These are phyloP conservation scores for Wilhelminamyces savonicus DNA, from an alignment of 805 yeast genomes.

Conservation along the genomic window DNA sequence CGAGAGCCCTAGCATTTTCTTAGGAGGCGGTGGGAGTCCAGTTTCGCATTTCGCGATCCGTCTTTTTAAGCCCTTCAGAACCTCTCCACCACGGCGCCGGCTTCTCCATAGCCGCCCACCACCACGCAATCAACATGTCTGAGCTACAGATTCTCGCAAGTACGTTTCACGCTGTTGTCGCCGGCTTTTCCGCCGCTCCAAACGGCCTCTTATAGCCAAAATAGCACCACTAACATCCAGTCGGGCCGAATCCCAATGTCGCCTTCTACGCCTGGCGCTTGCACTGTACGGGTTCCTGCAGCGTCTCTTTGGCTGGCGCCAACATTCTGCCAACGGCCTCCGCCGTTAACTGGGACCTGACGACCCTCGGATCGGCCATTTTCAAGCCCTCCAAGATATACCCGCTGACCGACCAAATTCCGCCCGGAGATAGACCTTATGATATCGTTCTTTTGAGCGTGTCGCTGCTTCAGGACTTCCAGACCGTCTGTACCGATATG, in stretches of 20 bases:
- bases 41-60: too few relatives aligned
- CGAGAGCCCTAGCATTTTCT: too few relatives aligned
- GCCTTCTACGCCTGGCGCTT: conserved; percentile 57
- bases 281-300: conserved; percentile 34
- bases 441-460: conserved; percentile 32
- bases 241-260: conserved; percentile 54
- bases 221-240: conserved; percentile 13
- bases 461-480: conserved; percentile 34
- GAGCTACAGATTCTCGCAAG: conserved; percentile 1
- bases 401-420: background rate
- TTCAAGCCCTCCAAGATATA: too few relatives aligned
- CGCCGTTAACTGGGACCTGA: too few relatives aligned
- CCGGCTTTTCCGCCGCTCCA: too few relatives aligned
- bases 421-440: conserved; percentile 5
- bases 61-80: too few relatives aligned
- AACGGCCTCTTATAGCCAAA: too few relatives aligned
- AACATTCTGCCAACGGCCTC: conserved; percentile 7
- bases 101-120: too few relatives aligned
- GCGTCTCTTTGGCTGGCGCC: conserved; percentile 34
- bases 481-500: conserved; percentile 17
- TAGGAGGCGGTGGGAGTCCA: too few relatives aligned
- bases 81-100: too few relatives aligned
- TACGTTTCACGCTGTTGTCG: background rate
- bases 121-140: conserved; percentile 1
- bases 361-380: conserved; percentile 6